Percentiles rank a stretch among this genome's conserved stretches.
phyloP scores from a whole-genome alignment of 257 asterid species.

The Primulina eburnea region DNA sequence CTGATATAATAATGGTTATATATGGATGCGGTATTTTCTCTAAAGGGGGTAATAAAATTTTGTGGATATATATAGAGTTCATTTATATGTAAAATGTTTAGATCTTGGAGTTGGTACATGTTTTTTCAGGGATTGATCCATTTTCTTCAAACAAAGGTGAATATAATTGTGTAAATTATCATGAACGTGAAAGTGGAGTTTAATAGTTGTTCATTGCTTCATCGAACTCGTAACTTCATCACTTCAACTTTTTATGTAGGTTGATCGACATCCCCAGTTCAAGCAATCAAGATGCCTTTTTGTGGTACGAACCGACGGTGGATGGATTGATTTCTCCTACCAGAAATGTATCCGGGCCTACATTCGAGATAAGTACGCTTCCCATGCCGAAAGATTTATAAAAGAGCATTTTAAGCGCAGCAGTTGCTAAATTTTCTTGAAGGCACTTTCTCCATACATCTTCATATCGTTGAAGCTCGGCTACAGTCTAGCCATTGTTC shows the following conservation, averaged over 20 bases:
- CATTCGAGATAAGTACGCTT: conserved; percentile 68
- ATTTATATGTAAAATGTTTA: too few species aligned
- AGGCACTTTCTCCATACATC: background rate
- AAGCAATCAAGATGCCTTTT: conserved; percentile 67
- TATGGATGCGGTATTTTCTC: background rate
- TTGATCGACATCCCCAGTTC: background rate
- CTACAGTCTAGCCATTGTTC: background rate
- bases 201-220: background rate
- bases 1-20: background rate
- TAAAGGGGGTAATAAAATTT: background rate
- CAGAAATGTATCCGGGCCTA: conserved; percentile 84
- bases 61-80: background rate
- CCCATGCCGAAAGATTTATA: background rate
- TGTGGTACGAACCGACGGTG: conserved; percentile 88
- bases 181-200: too few species aligned
- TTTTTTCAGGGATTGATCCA: background rate
- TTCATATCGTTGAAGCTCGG: background rate
- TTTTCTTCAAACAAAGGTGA: too few species aligned
- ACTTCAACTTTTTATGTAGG: background rate
- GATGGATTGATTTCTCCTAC: conserved; percentile 95
- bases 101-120: too few species aligned
- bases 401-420: background rate
- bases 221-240: conserved; percentile 6
- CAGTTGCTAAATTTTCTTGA: background rate
- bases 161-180: too few species aligned